These are phyloP conservation scores for Fonsecaea pedrosoi DNA, from an alignment of 2,329 filamentous ascomycete genomes.

Conservation along the genomic window DNA sequence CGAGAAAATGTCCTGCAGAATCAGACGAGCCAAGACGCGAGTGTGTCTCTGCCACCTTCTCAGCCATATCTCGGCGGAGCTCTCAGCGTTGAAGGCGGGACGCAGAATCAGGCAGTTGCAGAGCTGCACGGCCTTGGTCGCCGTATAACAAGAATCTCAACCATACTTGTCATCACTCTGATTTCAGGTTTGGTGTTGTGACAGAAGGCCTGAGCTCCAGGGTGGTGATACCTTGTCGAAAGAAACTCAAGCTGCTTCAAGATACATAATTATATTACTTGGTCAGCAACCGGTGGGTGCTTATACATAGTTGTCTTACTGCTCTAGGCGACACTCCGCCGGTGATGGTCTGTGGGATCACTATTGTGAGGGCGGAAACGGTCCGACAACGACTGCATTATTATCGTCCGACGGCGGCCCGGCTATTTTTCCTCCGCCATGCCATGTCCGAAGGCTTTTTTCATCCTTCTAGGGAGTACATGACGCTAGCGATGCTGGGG, in stretches of 20 bases:
- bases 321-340: not conserved
- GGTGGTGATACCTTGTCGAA: not conserved
- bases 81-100: constrained; percentile 10
- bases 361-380: not conserved
- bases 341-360: not conserved
- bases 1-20: constrained; percentile 24
- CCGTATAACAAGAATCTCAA: not conserved
- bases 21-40: constrained; percentile 23
- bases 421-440: not conserved
- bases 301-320: not conserved
- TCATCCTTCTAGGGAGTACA: not conserved
- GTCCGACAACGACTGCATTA: not conserved
- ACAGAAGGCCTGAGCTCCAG: not conserved
- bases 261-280: not conserved
- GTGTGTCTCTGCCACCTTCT: constrained; percentile 9
- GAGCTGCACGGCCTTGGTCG: not conserved
- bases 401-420: not conserved
- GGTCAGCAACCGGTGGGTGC: not conserved
- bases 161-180: not conserved
- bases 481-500: not conserved
- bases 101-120: not conserved
- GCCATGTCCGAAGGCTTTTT: not conserved
- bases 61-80: constrained; percentile 24
- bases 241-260: not conserved
- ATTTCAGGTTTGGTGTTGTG: not conserved